phyloP scores from a whole-genome alignment of 331 rosid genomes.

The Quercus phellos region DNA sequence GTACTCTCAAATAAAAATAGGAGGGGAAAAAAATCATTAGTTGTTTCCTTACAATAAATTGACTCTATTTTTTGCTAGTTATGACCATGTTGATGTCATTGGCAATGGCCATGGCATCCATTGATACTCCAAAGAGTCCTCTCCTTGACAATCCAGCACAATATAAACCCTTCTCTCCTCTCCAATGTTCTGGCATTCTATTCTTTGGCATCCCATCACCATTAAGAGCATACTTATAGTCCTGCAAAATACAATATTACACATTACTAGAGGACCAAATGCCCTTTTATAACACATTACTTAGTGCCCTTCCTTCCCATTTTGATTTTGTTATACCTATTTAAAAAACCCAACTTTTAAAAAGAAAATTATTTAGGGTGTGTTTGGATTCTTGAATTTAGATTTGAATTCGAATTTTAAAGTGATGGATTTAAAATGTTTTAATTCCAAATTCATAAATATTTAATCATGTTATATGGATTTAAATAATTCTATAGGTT shows the following conservation, averaged over 20 bases:
- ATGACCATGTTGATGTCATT: constrained; percentile 21
- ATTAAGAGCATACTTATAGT: constrained; percentile 23
- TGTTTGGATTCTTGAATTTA: too few species aligned
- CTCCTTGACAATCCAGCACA: constrained; percentile 42
- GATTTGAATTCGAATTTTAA: too few species aligned
- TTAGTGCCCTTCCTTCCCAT: not conserved
- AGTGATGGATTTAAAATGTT: too few species aligned
- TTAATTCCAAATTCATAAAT: too few species aligned
- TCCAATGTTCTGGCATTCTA: constrained; percentile 41
- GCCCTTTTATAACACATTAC: not conserved
- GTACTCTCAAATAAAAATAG: too few species aligned
- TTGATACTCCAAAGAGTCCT: constrained; percentile 35
- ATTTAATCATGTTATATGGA: too few species aligned
- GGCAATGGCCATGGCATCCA: constrained; percentile 32
- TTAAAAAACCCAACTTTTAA: too few species aligned
- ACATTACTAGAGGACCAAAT: not conserved
- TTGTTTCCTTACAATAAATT: too few species aligned
- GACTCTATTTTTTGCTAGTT: not conserved
- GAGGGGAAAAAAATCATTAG: too few species aligned
- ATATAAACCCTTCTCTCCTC: constrained; percentile 37
- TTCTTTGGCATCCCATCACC: constrained; percentile 46
- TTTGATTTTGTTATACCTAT: not conserved
- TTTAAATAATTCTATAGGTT: too few species aligned
- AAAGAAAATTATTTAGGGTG: too few species aligned
- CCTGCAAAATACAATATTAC: not conserved